Evolutionary conservation across 257 asterid genomes (phyloP).

Genomic region (Echites panduratus): DNA sequence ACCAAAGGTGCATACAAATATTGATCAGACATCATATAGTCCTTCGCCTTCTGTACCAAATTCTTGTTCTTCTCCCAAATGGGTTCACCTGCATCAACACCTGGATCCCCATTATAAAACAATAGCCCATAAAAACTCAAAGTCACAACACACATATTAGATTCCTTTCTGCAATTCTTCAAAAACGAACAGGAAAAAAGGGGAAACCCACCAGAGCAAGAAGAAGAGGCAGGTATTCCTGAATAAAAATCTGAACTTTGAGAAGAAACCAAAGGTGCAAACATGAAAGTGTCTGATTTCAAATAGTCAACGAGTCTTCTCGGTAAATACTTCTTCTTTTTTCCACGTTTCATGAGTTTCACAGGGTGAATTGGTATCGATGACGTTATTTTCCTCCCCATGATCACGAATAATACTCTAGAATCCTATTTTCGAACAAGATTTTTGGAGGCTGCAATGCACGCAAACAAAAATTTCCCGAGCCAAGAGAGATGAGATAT

Average conservation of each 20-base stretch:
- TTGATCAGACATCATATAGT: conserved; percentile 37
- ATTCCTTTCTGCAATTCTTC: not conserved
- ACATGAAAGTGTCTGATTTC: conserved; percentile 47
- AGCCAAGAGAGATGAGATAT: too few relatives aligned
- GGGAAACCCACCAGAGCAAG: not conserved
- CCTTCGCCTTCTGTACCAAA: conserved; percentile 16
- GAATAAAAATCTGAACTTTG: conserved; percentile 9
- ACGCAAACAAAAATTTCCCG: too few relatives aligned
- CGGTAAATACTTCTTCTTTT: conserved; percentile 22
- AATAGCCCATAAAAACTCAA: not conserved
- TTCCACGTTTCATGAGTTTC: conserved; percentile 23
- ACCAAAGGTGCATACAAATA: conserved; percentile 46
- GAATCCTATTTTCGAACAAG: not conserved
- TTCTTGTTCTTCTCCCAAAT: conserved; percentile 13
- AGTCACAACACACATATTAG: not conserved
- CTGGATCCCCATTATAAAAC: conserved; percentile 14
- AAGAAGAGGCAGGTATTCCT: conserved; percentile 8
- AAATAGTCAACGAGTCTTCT: conserved; percentile 30
- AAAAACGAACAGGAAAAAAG: not conserved
- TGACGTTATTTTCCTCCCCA: conserved; percentile 38
- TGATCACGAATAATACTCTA: not conserved
- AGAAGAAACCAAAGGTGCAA: conserved; percentile 32
- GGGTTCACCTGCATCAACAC: conserved; percentile 21
- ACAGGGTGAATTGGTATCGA: conserved; percentile 17
- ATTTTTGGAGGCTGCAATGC: not conserved